A percentile compares a stretch with the other conserved stretches of the same genome.
Evolutionary conservation across 2,329 filamentous ascomycete genomes (phyloP).

Genomic region (Sordariomycetes sp.): DNA sequence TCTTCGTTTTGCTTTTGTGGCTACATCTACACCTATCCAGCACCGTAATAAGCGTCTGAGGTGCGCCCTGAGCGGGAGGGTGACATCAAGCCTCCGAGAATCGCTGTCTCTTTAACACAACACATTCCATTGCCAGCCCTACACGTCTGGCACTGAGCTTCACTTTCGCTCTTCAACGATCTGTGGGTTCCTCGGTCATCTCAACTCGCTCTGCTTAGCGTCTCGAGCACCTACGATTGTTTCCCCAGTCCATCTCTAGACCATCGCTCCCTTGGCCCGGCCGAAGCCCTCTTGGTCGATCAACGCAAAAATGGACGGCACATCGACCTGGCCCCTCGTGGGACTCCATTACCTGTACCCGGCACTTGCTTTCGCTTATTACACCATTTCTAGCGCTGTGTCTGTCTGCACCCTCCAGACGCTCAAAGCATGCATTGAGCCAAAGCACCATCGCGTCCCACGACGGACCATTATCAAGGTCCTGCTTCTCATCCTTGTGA

Average conservation of each 20-base stretch:
- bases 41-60: too few relatives aligned
- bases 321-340: constrained; percentile 13
- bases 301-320: neutral
- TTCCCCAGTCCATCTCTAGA: neutral
- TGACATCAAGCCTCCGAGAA: too few relatives aligned
- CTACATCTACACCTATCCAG: neutral
- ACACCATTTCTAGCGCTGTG: constrained; percentile 33
- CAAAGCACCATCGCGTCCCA: constrained; percentile 21
- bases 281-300: neutral
- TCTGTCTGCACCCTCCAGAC: constrained; percentile 41
- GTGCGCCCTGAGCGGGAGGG: too few relatives aligned
- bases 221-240: neutral
- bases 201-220: neutral
- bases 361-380: constrained; percentile 41
- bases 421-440: constrained; percentile 17
- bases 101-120: neutral
- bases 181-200: too few relatives aligned
- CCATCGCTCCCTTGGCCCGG: neutral
- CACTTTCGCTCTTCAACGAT: neutral
- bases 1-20: neutral
- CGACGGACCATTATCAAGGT: constrained; percentile 24
- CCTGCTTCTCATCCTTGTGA: constrained; percentile 26
- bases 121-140: neutral
- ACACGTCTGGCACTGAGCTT: neutral
- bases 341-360: constrained; percentile 47